phyloP scores from a whole-genome alignment of 2,329 filamentous ascomycete species.

The Fusarium newnesense region DNA sequence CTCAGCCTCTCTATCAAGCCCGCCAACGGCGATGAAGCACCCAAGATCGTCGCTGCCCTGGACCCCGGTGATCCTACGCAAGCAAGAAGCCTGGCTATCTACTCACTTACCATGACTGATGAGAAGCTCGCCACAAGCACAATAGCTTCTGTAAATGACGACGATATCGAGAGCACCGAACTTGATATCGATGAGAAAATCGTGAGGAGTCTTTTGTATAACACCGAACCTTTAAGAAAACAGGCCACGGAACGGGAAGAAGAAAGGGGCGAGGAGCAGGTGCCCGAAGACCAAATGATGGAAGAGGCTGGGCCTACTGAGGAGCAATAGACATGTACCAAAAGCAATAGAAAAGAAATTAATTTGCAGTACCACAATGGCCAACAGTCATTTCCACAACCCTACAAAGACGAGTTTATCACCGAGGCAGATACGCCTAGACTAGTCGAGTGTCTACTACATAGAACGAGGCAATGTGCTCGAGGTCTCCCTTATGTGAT shows the following conservation, averaged over 20 bases:
- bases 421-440: background rate
- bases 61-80: conserved; percentile 48
- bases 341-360: background rate
- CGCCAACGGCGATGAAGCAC: conserved; percentile 30
- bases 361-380: background rate
- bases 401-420: background rate
- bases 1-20: conserved; percentile 61
- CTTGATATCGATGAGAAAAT: conserved; percentile 51
- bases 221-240: conserved; percentile 60
- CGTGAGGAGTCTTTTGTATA: conserved; percentile 57
- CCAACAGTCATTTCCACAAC: background rate
- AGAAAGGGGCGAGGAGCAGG: conserved; percentile 37
- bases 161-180: conserved; percentile 44
- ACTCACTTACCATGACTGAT: conserved; percentile 47
- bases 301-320: conserved; percentile 11
- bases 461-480: background rate
- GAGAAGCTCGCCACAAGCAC: conserved; percentile 47
- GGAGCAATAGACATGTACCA: background rate
- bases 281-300: conserved; percentile 16
- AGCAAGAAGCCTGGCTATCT: conserved; percentile 46
- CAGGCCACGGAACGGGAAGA: conserved; percentile 44
- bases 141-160: conserved; percentile 41
- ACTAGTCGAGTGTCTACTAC: background rate
- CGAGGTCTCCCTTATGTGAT: no score
- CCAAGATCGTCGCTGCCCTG: conserved; percentile 53